Percentiles rank a stretch among this genome's conserved stretches.
These are phyloP conservation scores for Neofusicoccum sp. DNA, from an alignment of 2,329 filamentous ascomycete genomes.

Conservation along the genomic window DNA sequence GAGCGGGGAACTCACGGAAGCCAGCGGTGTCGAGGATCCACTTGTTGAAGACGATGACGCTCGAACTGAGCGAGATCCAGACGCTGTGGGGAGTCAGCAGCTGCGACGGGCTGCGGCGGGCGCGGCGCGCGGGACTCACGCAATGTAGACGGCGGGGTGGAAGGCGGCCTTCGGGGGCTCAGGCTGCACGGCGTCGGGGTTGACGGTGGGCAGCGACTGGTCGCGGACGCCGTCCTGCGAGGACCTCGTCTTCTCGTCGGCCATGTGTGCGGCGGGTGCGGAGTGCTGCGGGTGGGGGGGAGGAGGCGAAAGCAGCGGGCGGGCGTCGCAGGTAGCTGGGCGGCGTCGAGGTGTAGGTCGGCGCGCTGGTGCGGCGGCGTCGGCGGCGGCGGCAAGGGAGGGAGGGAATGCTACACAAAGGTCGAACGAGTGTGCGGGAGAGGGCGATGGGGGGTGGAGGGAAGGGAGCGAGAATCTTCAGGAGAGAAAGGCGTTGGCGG, in stretches of 20 bases:
- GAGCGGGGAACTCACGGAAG: slow-evolving; percentile 66
- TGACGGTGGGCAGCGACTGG: slow-evolving; percentile 73
- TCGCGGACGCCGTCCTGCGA: slow-evolving; percentile 76
- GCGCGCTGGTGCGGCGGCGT: not conserved
- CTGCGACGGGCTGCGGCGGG: slow-evolving; percentile 39
- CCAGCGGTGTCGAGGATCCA: slow-evolving; percentile 86
- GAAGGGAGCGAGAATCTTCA: slow-evolving; percentile 20
- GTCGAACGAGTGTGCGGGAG: slow-evolving; percentile 25
- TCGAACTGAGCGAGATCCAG: slow-evolving; percentile 92
- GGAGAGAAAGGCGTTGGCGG: slow-evolving; percentile 19
- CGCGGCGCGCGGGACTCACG: slow-evolving; percentile 45
- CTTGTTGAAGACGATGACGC: slow-evolving; percentile 99
- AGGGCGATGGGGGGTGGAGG: slow-evolving; percentile 25
- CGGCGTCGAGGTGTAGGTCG: not conserved
- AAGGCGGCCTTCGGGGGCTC: slow-evolving; percentile 66
- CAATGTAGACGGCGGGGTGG: slow-evolving; percentile 85
- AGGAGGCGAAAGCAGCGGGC: slow-evolving; percentile 23
- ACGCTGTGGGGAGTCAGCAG: slow-evolving; percentile 55
- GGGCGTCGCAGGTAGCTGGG: slow-evolving; percentile 12
- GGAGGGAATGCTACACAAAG: slow-evolving; percentile 22
- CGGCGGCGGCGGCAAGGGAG: slow-evolving; percentile 23
- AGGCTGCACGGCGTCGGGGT: slow-evolving; percentile 72
- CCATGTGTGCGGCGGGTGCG: slow-evolving; percentile 57
- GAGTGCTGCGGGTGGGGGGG: slow-evolving; percentile 25
- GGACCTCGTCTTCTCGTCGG: slow-evolving; percentile 77